Conservation (phyloP, 176 grass and related monocot species). For the Carex scoparia region DNA sequence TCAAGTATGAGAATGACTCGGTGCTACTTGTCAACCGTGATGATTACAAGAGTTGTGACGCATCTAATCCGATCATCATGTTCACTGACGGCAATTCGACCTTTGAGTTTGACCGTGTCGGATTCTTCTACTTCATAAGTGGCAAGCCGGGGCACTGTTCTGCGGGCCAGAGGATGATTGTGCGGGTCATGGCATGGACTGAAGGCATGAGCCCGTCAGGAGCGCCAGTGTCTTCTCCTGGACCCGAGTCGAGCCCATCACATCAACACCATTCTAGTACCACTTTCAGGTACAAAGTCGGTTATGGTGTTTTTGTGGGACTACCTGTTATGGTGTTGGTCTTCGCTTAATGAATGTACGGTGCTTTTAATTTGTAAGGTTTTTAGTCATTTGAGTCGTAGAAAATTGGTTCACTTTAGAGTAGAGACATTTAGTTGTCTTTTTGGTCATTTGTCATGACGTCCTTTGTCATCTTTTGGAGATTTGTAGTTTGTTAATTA, state of each 20-base stretch:
- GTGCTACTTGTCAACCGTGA: constrained; percentile 55
- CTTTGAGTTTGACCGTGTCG: constrained; percentile 39
- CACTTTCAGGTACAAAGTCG: not conserved
- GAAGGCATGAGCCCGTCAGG: constrained; percentile 4
- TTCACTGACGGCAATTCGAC: constrained; percentile 50
- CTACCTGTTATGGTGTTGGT: not conserved
- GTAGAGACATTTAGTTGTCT: too few species aligned
- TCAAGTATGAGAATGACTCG: constrained; percentile 72
- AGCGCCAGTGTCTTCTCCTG: not conserved
- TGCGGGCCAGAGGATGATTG: constrained; percentile 63
- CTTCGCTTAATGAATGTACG: not conserved
- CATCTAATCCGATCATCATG: constrained; percentile 23
- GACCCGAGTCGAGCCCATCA: not conserved
- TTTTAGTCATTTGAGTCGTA: too few species aligned
- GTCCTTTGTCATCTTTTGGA: too few species aligned
- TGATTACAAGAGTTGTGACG: constrained; percentile 56
- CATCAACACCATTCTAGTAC: constrained; percentile 27
- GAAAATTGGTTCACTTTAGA: too few species aligned
- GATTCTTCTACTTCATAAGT: constrained; percentile 70
- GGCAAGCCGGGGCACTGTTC: constrained; percentile 53
- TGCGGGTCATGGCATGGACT: constrained; percentile 30
- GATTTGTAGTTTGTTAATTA: too few species aligned
- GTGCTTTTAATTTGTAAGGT: too few species aligned
- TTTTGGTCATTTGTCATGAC: too few species aligned
- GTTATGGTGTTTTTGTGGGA: not conserved